Percentiles rank a stretch among this genome's conserved stretches.
phyloP scores from a whole-genome alignment of 73 alveolate species.

The Halteria grandinella region DNA sequence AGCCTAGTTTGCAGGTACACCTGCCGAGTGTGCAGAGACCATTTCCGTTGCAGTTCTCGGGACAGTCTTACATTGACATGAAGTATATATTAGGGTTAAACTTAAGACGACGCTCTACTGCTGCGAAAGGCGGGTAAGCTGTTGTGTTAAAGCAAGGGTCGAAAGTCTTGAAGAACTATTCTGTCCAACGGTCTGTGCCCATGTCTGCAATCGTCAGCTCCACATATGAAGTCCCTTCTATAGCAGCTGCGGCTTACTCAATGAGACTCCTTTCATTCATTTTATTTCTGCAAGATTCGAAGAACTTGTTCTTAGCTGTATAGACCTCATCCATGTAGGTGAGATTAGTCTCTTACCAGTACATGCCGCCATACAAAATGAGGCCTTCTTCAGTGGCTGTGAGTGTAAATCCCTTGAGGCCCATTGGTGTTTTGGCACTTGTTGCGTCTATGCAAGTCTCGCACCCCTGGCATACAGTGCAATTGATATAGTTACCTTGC shows the following conservation, averaged over 20 bases:
- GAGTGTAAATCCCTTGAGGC: constrained; percentile 58
- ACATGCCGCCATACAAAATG: constrained; percentile 66
- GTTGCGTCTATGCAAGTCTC: constrained; percentile 21
- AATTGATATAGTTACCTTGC: constrained; percentile 10
- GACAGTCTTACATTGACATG: constrained; percentile 62
- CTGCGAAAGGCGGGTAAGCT: constrained; percentile 41
- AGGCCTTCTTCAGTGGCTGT: constrained; percentile 50
- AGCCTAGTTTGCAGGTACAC: constrained; percentile 74
- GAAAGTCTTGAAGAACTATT: constrained; percentile 16
- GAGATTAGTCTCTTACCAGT: constrained; percentile 48
- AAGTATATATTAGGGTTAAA: constrained; percentile 61
- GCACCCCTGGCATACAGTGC: constrained; percentile 29
- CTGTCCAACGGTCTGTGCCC: constrained; percentile 52
- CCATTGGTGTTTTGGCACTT: constrained; percentile 17
- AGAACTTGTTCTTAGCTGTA: constrained; percentile 21
- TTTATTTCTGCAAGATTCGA: constrained; percentile 7
- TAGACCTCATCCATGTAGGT: constrained; percentile 31
- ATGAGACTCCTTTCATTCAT: neutral
- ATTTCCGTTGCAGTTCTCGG: constrained; percentile 63
- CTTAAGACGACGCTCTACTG: constrained; percentile 7
- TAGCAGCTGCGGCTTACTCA: constrained; percentile 21
- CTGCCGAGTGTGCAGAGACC: constrained; percentile 77
- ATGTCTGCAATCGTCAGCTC: constrained; percentile 37
- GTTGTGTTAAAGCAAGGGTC: constrained; percentile 36
- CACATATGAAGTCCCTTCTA: constrained; percentile 3